A percentile compares a stretch with the other conserved stretches of the same genome.
phyloP scores from a whole-genome alignment of 768 basidiomycete species.

The Naganishia antarctica region DNA sequence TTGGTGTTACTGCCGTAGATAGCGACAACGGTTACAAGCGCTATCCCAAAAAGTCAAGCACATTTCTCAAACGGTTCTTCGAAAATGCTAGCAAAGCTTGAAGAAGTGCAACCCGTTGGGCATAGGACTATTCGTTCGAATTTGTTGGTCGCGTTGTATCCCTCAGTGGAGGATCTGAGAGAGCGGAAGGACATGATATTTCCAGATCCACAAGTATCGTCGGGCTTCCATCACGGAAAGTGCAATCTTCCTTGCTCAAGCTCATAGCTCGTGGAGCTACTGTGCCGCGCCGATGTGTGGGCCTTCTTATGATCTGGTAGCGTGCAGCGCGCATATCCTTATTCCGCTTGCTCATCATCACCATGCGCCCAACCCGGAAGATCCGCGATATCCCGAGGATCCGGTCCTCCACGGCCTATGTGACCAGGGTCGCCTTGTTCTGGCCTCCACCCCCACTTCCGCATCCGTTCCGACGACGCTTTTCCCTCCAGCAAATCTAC shows the following conservation, averaged over 20 bases:
- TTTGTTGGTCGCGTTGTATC: background rate
- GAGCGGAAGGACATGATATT: no score
- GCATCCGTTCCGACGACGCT: constrained; percentile 26
- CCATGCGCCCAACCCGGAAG: constrained; percentile 38
- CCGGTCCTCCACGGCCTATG: constrained; percentile 29
- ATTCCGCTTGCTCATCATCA: constrained; percentile 18
- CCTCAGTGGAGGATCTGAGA: no score
- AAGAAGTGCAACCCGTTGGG: background rate
- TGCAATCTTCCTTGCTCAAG: no score
- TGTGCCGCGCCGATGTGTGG: no score
- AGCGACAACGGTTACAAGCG: constrained; percentile 38
- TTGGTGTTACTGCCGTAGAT: constrained; percentile 36
- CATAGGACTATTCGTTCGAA: background rate
- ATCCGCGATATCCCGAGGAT: constrained; percentile 35
- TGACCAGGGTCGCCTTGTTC: constrained; percentile 28
- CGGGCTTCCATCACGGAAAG: no score
- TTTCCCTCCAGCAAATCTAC: background rate
- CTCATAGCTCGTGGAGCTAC: no score
- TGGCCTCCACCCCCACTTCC: constrained; percentile 34
- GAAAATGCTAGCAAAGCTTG: constrained; percentile 19
- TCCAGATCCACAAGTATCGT: no score
- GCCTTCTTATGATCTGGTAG: no score
- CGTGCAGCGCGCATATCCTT: no score
- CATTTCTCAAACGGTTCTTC: constrained; percentile 32
- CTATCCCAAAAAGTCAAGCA: constrained; percentile 41